These are phyloP conservation scores for Pholiota conissans DNA, from an alignment of 768 basidiomycete genomes.

Conservation along the genomic window DNA sequence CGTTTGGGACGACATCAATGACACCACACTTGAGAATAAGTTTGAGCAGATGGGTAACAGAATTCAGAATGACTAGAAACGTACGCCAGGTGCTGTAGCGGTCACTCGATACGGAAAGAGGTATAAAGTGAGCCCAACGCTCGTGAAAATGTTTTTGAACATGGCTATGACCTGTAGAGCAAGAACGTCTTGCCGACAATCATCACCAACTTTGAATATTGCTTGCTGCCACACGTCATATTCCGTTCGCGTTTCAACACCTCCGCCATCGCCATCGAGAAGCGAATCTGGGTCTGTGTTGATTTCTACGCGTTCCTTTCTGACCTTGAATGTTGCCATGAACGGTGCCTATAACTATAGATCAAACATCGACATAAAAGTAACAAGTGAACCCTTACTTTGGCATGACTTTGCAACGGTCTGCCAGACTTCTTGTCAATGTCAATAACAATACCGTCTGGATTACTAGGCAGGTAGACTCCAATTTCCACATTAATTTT, in stretches of 20 bases:
- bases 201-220: conserved; percentile 99
- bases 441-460: conserved; percentile 95
- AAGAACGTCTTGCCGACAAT: conserved; percentile 97
- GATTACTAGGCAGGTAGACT: conserved; percentile 96
- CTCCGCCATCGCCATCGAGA: conserved; percentile 59
- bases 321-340: conserved; percentile 99
- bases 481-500: conserved; percentile 93
- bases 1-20: conserved; percentile 97
- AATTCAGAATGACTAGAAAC: conserved; percentile 30
- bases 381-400: conserved; percentile 47
- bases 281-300: conserved; percentile 74
- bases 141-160: conserved; percentile 97
- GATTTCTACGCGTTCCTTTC: conserved; percentile 75
- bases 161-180: conserved; percentile 97
- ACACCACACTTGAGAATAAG: conserved; percentile 76
- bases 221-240: conserved; percentile 97
- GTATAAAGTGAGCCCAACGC: conserved; percentile 86
- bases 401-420: conserved; percentile 96
- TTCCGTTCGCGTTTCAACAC: conserved; percentile 54
- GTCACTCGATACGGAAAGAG: conserved; percentile 96
- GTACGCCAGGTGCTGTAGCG: conserved; percentile 92
- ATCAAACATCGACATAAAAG: neutral
- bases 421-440: conserved; percentile 96
- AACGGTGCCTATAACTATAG: conserved; percentile 80
- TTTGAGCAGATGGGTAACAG: neutral